phyloP scores from a whole-genome alignment of 2,329 filamentous ascomycete genomes.

The Cladosporium sp. region DNA sequence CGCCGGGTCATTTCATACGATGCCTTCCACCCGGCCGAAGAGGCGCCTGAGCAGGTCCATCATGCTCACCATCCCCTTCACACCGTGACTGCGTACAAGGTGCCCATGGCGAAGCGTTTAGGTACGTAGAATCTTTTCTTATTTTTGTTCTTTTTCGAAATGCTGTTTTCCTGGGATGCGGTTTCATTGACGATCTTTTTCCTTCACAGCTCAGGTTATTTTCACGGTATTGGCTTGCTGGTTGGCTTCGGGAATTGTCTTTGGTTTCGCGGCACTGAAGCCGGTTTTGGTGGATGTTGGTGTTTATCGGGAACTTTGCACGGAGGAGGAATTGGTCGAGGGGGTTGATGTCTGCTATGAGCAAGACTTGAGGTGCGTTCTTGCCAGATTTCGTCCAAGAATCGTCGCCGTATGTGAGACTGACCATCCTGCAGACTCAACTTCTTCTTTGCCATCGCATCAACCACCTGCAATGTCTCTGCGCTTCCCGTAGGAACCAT shows the following conservation, averaged over 20 bases:
- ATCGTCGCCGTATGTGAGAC: too few relatives aligned
- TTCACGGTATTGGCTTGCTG: slow-evolving; percentile 69
- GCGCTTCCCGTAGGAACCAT: slow-evolving; percentile 81
- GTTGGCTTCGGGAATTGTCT: slow-evolving; percentile 73
- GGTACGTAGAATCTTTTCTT: slow-evolving; percentile 22
- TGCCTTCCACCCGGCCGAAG: slow-evolving; percentile 25
- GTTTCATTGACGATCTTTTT: slow-evolving; percentile 6
- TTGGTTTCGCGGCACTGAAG: slow-evolving; percentile 81
- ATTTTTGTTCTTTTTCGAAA: neutral
- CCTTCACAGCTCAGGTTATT: slow-evolving; percentile 60
- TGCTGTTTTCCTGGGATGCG: neutral
- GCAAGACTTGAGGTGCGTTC: slow-evolving; percentile 47
- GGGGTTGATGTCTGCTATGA: slow-evolving; percentile 51
- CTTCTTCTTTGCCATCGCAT: slow-evolving; percentile 87
- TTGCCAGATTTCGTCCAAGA: too few relatives aligned
- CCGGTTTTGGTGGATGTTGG: slow-evolving; percentile 70
- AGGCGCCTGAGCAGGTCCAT: slow-evolving; percentile 10
- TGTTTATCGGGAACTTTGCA: slow-evolving; percentile 65
- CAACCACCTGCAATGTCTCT: slow-evolving; percentile 81
- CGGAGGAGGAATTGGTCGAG: slow-evolving; percentile 45
- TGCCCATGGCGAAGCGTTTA: slow-evolving; percentile 35
- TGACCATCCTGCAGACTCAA: too few relatives aligned
- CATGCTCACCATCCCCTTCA: slow-evolving; percentile 30
- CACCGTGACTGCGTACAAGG: slow-evolving; percentile 46
- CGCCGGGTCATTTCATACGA: slow-evolving; percentile 46